phyloP scores from a whole-genome alignment of 768 basidiomycete species.

The Collybiopsis luxurians region DNA sequence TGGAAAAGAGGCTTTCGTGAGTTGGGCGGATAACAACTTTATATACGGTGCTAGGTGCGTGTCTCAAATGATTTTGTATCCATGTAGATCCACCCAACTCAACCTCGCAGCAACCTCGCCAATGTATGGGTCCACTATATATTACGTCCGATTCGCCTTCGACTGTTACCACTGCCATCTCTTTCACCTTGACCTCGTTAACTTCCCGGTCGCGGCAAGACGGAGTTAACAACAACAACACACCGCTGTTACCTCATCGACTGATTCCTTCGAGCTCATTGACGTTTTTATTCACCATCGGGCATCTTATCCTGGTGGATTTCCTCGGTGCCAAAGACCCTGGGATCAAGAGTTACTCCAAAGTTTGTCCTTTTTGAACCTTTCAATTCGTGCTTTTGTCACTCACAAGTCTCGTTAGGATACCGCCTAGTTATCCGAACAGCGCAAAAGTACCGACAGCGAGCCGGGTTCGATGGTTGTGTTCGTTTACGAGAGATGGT shows the following conservation, averaged over 20 bases:
- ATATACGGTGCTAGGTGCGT: conserved; percentile 90
- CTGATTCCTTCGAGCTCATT: conserved; percentile 41
- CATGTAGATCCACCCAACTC: not conserved
- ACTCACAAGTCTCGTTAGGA: conserved; percentile 27
- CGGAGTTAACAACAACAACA: not conserved
- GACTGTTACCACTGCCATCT: not conserved
- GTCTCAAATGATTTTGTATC: not conserved
- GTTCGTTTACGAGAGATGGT: conserved; percentile 47
- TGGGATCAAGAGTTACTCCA: conserved; percentile 74
- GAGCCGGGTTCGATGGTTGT: conserved; percentile 64
- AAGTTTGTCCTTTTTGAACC: conserved; percentile 13
- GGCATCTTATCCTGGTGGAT: conserved; percentile 91
- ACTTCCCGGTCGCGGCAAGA: too few species aligned
- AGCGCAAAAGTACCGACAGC: conserved; percentile 66
- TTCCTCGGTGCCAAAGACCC: conserved; percentile 83
- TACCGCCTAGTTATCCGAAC: conserved; percentile 92
- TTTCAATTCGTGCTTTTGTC: too few species aligned
- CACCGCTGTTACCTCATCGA: not conserved
- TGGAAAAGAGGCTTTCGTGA: conserved; percentile 93
- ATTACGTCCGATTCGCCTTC: conserved; percentile 44
- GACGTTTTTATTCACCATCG: conserved; percentile 77
- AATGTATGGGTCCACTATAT: conserved; percentile 77
- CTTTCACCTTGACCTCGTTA: too few species aligned
- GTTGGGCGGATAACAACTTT: conserved; percentile 88
- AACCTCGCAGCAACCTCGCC: conserved; percentile 72